phyloP scores from a whole-genome alignment of 2,329 filamentous ascomycete genomes.

The Hirsutella minnesotensis region DNA sequence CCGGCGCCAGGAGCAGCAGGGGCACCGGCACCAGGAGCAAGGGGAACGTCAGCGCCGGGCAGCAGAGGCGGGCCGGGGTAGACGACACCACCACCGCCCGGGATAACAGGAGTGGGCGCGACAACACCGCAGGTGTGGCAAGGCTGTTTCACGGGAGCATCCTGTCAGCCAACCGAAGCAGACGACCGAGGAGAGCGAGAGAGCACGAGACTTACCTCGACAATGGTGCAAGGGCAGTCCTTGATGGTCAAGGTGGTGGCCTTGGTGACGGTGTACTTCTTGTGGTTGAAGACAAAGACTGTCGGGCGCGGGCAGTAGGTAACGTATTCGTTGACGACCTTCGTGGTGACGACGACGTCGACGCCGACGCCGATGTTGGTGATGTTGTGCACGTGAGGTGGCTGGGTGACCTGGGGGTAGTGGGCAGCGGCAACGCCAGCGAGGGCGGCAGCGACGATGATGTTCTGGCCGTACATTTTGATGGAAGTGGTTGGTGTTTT shows the following conservation, averaged over 20 bases:
- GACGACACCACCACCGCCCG: conserved; percentile 1
- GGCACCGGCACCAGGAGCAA: too few relatives aligned
- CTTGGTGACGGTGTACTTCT: conserved; percentile 41
- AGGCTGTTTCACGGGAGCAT: conserved; percentile 3
- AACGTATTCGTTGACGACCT: conserved; percentile 22
- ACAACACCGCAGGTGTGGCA: conserved; percentile 3
- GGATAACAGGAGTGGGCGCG: conserved; percentile 5
- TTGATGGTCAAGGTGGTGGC: conserved; percentile 43
- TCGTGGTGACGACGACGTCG: conserved; percentile 17
- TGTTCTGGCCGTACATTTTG: conserved; percentile 12
- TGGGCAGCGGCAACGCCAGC: conserved; percentile 10
- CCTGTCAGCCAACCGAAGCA: background rate
- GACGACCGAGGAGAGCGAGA: background rate
- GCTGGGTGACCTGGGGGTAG: background rate
- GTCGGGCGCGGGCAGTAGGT: conserved; percentile 37
- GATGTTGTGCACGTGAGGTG: background rate
- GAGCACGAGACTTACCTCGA: conserved; percentile 16
- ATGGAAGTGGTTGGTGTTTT: background rate
- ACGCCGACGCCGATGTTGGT: conserved; percentile 7
- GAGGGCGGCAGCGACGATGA: conserved; percentile 12
- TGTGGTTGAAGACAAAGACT: conserved; percentile 35
- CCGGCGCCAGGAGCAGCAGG: background rate
- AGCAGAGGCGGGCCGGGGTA: background rate
- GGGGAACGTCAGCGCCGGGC: background rate
- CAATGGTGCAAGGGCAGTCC: conserved; percentile 39